Evolutionary conservation across 2,329 filamentous ascomycete genomes (phyloP).

Genomic region (Teratosphaeria epicoccoides): DNA sequence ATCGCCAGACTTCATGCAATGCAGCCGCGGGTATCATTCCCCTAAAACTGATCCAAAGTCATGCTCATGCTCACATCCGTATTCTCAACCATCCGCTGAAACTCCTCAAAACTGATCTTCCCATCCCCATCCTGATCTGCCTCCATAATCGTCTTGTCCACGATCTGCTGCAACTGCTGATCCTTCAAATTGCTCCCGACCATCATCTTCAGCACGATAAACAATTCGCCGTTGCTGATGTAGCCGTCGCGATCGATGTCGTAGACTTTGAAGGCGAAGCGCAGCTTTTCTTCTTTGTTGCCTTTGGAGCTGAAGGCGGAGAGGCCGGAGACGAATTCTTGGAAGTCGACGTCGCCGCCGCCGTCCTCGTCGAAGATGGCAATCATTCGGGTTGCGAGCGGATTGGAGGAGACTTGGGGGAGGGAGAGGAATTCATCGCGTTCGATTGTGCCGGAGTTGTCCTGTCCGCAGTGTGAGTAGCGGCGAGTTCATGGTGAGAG

Average conservation of each 20-base stretch:
- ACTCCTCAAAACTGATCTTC: slow-evolving; percentile 98
- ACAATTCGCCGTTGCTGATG: slow-evolving; percentile 97
- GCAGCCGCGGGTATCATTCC: not conserved
- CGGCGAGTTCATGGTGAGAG: not conserved
- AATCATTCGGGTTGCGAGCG: slow-evolving; percentile 96
- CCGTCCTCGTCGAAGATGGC: slow-evolving; percentile 99
- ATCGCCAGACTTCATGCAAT: not conserved
- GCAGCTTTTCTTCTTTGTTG: slow-evolving; percentile 97
- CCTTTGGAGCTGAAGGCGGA: slow-evolving; percentile 95
- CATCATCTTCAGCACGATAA: slow-evolving; percentile 99
- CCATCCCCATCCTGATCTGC: slow-evolving; percentile 91
- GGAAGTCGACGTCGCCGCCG: slow-evolving; percentile 94
- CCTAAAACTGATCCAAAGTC: slow-evolving; percentile 37
- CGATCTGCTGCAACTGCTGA: slow-evolving; percentile 95
- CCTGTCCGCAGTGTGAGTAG: slow-evolving; percentile 44
- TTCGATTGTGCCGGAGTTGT: slow-evolving; percentile 96
- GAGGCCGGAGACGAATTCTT: slow-evolving; percentile 93
- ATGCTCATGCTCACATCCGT: slow-evolving; percentile 63
- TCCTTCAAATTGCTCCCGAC: slow-evolving; percentile 98
- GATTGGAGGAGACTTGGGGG: slow-evolving; percentile 95
- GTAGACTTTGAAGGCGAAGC: slow-evolving; percentile 98
- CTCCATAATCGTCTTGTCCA: slow-evolving; percentile 99
- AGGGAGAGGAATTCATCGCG: slow-evolving; percentile 96
- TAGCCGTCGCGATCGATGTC: slow-evolving; percentile 98
- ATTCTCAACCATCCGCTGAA: slow-evolving; percentile 96